Conservation (phyloP, 208 protist genomes). For the Trypanosoma melophagium region DNA sequence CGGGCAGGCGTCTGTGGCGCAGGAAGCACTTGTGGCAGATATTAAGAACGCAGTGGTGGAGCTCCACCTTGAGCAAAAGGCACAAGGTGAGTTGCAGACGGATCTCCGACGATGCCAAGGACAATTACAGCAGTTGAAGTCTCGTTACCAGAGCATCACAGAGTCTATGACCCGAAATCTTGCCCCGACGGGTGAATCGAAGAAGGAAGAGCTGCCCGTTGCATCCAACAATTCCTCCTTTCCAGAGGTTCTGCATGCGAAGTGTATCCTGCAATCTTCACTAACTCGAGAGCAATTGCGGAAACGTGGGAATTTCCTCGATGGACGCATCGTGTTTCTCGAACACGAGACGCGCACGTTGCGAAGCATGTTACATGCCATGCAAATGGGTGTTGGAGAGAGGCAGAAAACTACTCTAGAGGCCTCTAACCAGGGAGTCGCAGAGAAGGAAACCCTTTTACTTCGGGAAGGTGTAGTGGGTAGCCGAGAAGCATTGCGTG, state of each 20-base stretch:
- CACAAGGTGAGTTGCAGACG: constrained; percentile 42
- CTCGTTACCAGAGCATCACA: constrained; percentile 21
- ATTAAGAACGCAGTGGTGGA: constrained; percentile 46
- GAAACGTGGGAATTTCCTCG: constrained; percentile 73
- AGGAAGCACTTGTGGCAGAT: constrained; percentile 46
- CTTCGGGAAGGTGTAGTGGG: constrained; percentile 9
- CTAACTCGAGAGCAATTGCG: constrained; percentile 71
- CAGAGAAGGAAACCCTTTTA: background rate
- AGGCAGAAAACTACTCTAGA: background rate
- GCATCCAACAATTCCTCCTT: constrained; percentile 3
- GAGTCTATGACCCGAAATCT: constrained; percentile 15
- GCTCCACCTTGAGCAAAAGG: constrained; percentile 66
- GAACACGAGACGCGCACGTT: constrained; percentile 61
- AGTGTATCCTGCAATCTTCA: constrained; percentile 61
- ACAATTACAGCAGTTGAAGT: constrained; percentile 32
- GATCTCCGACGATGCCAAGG: constrained; percentile 46
- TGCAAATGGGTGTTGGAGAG: constrained; percentile 18
- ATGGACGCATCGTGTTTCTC: constrained; percentile 64
- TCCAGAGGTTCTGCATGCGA: constrained; percentile 69
- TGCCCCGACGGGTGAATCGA: constrained; percentile 3
- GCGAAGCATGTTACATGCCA: constrained; percentile 46
- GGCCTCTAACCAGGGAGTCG: background rate
- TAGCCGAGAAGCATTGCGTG: background rate
- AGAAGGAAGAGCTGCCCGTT: background rate
- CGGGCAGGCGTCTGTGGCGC: constrained; percentile 45